These are phyloP conservation scores for Phytophthora niederhauseri DNA, from an alignment of 352 stramenopile genomes.

Conservation along the genomic window DNA sequence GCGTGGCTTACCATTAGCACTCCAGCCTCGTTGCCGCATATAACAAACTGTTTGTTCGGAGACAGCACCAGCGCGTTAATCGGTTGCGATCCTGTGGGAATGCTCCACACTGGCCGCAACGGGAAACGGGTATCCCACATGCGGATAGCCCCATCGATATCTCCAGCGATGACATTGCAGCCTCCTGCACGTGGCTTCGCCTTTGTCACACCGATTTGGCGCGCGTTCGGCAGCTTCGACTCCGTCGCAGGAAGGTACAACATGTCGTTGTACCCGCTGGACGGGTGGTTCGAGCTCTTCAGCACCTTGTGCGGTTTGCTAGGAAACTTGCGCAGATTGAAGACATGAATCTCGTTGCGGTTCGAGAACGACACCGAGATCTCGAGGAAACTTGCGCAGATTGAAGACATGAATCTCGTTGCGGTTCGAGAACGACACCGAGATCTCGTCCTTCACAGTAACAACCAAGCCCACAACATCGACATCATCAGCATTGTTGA, in stretches of 20 bases:
- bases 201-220: conserved; percentile 7
- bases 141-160: conserved; percentile 66
- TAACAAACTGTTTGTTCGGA: conserved; percentile 47
- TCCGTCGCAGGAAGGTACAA: conserved; percentile 45
- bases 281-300: conserved; percentile 70
- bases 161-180: conserved; percentile 53
- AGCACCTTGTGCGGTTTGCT: conserved; percentile 62
- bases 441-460: conserved; percentile 65
- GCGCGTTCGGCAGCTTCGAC: not conserved
- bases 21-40: conserved; percentile 68
- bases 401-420: conserved; percentile 84
- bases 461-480: not conserved
- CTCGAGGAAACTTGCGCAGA: conserved; percentile 74
- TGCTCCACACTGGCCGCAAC: conserved; percentile 54
- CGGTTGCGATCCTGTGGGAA: conserved; percentile 52
- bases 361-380: conserved; percentile 78
- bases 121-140: conserved; percentile 73
- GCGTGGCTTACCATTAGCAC: conserved; percentile 49
- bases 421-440: conserved; percentile 68
- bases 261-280: conserved; percentile 80
- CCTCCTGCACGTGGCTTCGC: conserved; percentile 19
- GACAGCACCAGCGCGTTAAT: conserved; percentile 61
- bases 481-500: not conserved
- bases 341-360: conserved; percentile 77
- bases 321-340: conserved; percentile 78